These are phyloP conservation scores for Phytopythium vexans DNA, from an alignment of 352 stramenopile genomes.

Conservation along the genomic window DNA sequence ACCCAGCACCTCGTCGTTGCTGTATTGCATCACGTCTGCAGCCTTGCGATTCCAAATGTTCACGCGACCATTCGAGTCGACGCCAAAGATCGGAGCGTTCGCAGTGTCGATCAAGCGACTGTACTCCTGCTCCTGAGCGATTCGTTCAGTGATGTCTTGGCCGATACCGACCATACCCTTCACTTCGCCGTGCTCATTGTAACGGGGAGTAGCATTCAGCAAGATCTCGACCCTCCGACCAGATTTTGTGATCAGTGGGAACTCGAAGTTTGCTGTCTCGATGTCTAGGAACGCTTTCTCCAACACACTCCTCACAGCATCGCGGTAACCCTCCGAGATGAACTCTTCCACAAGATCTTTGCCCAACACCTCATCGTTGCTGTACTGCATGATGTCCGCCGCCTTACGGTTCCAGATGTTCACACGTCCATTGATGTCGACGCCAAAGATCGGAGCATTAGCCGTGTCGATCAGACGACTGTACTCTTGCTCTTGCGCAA, in stretches of 20 bases:
- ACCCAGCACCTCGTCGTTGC: constrained; percentile 80
- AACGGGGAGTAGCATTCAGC: constrained; percentile 44
- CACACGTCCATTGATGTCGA: constrained; percentile 46
- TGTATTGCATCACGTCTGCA: constrained; percentile 87
- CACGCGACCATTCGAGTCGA: constrained; percentile 49
- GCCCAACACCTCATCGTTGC: constrained; percentile 47
- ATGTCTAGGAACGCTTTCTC: constrained; percentile 44
- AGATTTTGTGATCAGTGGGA: constrained; percentile 67
- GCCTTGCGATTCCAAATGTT: constrained; percentile 92
- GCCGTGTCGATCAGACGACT: constrained; percentile 65
- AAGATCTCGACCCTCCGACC: constrained; percentile 66
- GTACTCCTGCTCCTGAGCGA: constrained; percentile 58
- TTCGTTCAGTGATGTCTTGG: constrained; percentile 60
- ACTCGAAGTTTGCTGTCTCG: constrained; percentile 76
- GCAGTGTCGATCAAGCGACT: constrained; percentile 48
- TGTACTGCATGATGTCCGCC: constrained; percentile 53
- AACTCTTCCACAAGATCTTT: constrained; percentile 62
- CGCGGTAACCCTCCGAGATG: constrained; percentile 45
- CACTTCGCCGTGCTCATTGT: constrained; percentile 27
- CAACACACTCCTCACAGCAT: constrained; percentile 40
- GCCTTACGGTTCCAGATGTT: constrained; percentile 71
- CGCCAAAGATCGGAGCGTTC: no score
- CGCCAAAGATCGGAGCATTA: constrained; percentile 68
- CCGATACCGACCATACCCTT: constrained; percentile 63
- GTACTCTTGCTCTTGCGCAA: constrained; percentile 79